Evolutionary conservation across 2,329 filamentous ascomycete genomes (phyloP).

Genomic region (Fusarium pseudograminearum): DNA sequence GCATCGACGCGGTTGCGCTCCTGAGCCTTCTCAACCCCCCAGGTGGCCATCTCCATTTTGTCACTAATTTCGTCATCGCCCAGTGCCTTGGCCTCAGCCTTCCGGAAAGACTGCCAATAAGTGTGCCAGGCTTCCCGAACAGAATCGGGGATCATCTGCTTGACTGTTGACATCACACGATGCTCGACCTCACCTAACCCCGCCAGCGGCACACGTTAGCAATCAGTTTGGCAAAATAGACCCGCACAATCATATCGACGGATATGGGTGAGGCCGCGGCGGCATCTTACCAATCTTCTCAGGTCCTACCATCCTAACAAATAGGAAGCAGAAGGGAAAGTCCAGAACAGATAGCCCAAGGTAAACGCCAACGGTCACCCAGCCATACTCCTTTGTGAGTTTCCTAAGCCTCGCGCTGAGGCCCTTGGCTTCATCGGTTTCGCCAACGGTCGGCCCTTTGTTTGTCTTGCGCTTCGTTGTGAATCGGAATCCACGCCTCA

Average conservation of each 20-base stretch:
- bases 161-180: conserved; percentile 70
- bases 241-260: conserved; percentile 4
- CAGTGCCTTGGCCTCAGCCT: conserved; percentile 57
- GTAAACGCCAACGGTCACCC: conserved; percentile 94
- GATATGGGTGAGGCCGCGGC: conserved; percentile 11
- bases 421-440: conserved; percentile 55
- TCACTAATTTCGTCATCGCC: conserved; percentile 60
- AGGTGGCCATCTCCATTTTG: conserved; percentile 64
- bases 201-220: conserved; percentile 26
- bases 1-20: conserved; percentile 72
- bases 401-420: conserved; percentile 81
- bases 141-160: conserved; percentile 69
- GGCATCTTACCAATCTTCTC: conserved; percentile 79
- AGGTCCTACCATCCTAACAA: conserved; percentile 84
- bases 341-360: conserved; percentile 84
- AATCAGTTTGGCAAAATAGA: background rate
- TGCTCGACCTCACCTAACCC: conserved; percentile 71
- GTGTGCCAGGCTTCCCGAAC: conserved; percentile 66
- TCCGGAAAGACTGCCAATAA: conserved; percentile 62
- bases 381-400: conserved; percentile 92
- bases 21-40: conserved; percentile 74
- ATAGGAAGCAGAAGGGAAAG: conserved; percentile 94
- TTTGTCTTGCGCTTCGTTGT: conserved; percentile 51
- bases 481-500: conserved; percentile 53
- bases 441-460: conserved; percentile 39